A percentile compares a stretch with the other conserved stretches of the same genome.
Evolutionary conservation across 257 asterid genomes (phyloP).

Genomic region (Penstemon barbatus): DNA sequence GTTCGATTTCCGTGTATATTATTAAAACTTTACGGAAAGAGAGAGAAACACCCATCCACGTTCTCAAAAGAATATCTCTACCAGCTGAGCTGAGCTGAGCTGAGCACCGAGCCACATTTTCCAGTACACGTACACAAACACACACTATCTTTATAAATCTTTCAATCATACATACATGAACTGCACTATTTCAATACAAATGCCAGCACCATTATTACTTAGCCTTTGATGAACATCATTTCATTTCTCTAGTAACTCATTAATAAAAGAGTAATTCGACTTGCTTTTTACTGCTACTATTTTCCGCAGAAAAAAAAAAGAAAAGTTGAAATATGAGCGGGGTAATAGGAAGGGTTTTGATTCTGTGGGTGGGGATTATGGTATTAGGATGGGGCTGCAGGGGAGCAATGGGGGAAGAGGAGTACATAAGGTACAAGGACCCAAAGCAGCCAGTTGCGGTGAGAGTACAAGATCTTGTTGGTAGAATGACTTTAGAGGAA

Average conservation of each 20-base stretch:
- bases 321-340: constrained; percentile 32
- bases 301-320: background rate
- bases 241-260: background rate
- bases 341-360: constrained; percentile 34
- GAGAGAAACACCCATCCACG: constrained; percentile 27
- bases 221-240: background rate
- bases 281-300: constrained; percentile 3
- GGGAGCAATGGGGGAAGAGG: constrained; percentile 40
- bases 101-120: background rate
- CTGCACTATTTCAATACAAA: background rate
- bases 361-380: constrained; percentile 37
- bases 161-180: background rate
- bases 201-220: background rate
- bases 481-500: constrained; percentile 69
- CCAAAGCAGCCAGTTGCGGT: constrained; percentile 55
- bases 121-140: constrained; percentile 2
- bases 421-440: constrained; percentile 61
- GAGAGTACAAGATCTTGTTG: constrained; percentile 68
- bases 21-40: background rate
- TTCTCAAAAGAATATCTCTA: constrained; percentile 27
- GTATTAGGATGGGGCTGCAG: constrained; percentile 48
- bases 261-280: background rate
- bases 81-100: background rate
- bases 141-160: constrained; percentile 1
- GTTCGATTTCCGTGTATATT: too few relatives aligned